Evolutionary conservation across 2,329 filamentous ascomycete genomes (phyloP), one percentile per base, ranked within the genome.

Genomic region (Aspergillus uvarum): DNA sequence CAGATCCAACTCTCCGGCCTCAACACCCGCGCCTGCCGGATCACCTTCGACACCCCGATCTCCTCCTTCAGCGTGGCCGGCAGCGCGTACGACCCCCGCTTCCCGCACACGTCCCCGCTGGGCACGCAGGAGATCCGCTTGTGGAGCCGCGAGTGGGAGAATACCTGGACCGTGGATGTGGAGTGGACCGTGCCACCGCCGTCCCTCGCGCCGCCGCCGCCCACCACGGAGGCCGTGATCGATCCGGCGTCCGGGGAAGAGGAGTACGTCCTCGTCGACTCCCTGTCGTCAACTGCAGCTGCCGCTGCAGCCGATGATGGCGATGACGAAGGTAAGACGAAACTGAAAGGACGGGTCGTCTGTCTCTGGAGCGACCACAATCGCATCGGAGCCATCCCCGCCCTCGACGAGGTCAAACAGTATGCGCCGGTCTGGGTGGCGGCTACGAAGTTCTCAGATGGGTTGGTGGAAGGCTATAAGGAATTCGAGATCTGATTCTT

Each of bases 321-420:
- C 64, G 72, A 16, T 69, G 69, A 57, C 49, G 69, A 61, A 2
- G 26, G 8, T 8, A 70, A 74, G 47, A 63, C 69, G 16, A 70
- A 75, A 19, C 69, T 92, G 35, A 82, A 81, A 64, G 90, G 92
- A 1, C 83, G 79, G 35, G 86, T 93, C 1, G 82, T 88, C 16
- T 98, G 95, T 76, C 80, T 90, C 32, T 98, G 93, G 92, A 92
- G 89, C 68, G 95, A 99, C 77, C 87, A 85, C 49, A 97, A 97
- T 70, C 78, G 80, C 38, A 75, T 77, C 2, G 88, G 86, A 3
- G 82, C 82, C 1, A 92, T 98, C 51, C 93, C 94, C 0, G 93
- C 93, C 0, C 84, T 94, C 54, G 89, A 95, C 67, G 93, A 98
- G 76, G 81, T 91, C 52, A 80, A 84, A 66, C 84, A 87, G 72